Base-by-base conservation (phyloP, 2,329 filamentous ascomycete species). In the Hymenoscyphus linearis region DNA sequence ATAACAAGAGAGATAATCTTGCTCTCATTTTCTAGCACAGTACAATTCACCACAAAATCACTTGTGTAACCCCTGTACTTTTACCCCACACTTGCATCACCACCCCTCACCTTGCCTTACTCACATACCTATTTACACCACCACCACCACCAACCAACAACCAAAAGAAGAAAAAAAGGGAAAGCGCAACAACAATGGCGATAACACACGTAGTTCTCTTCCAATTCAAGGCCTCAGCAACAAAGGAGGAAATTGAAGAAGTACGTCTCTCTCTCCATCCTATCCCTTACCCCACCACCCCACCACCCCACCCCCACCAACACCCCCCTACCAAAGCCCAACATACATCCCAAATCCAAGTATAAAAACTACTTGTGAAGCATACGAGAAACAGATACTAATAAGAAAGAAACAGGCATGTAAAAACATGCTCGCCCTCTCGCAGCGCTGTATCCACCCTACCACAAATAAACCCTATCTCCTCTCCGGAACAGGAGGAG, bases 131-230 rank as follows among this genome's bases (percentile, higher is more conserved):
- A n/a, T n/a, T n/a, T n/a, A n/a, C n/a, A n/a, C n/a, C n/a, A n/a
- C n/a, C n/a, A n/a, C n/a, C n/a, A n/a, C n/a, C n/a, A n/a, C n/a
- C n/a, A n/a, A n/a, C n/a, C n/a, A n/a, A n/a, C n/a, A n/a, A n/a
- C n/a, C n/a, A n/a, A n/a, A n/a, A n/a, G n/a, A n/a, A n/a, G n/a
- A n/a, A n/a, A n/a, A n/a, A n/a, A n/a, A n/a, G n/a, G n/a, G n/a
- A n/a, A n/a, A n/a, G n/a, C n/a, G n/a, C n/a, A n/a, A 12, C 55
- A 57, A 44, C 37, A 18, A 57, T 57, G 55, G 27, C 34, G 14
- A 40, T 57, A 35, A 77, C 83, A n/a, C 88, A 90, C 71, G 80
- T 90, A 57, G 86, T 90, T 2, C 76, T 89, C 27, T 87, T 90
- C 68, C 79, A 84, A 63, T 88, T 88, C 77, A 86, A 86, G 69